These are phyloP conservation scores for Eragrostis curvula DNA, from an alignment of 176 grass and related monocot species.

Conservation along the genomic window DNA sequence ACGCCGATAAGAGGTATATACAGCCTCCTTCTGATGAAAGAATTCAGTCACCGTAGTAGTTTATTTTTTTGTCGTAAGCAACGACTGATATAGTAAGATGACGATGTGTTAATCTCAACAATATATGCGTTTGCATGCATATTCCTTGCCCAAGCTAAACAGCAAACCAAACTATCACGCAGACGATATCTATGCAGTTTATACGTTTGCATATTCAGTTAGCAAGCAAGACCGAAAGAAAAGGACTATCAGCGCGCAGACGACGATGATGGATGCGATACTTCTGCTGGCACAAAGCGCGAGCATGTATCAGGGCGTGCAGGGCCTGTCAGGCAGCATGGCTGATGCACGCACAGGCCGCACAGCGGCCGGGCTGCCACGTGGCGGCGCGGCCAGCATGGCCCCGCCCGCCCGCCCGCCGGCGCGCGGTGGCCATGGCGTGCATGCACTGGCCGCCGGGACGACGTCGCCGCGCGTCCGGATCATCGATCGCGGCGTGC, in stretches of 20 bases:
- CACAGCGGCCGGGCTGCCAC: background rate
- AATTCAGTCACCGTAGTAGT: too few species aligned
- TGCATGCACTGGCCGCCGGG: background rate
- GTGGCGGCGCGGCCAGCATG: background rate
- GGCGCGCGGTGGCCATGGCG: background rate
- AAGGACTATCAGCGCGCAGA: background rate
- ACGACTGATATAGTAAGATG: too few species aligned
- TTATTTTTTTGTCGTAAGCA: too few species aligned
- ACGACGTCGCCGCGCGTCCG: slow-evolving; percentile 19
- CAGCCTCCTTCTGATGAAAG: too few species aligned
- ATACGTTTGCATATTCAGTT: too few species aligned
- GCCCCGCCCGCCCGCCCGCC: background rate
- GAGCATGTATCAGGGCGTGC: background rate
- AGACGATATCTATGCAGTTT: too few species aligned
- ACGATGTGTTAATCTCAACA: too few species aligned
- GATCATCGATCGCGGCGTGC: background rate
- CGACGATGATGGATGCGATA: background rate
- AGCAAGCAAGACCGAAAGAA: background rate
- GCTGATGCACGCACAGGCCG: slow-evolving; percentile 8
- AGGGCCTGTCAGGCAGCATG: background rate
- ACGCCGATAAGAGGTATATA: too few species aligned
- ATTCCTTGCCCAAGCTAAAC: background rate
- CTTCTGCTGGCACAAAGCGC: background rate
- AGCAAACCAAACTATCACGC: too few species aligned
- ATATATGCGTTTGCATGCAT: too few species aligned